Percentiles rank a stretch among this genome's conserved stretches.
phyloP scores from a whole-genome alignment of 192 early-diverging fungal genomes.

The Gamsiella multidivaricata region DNA sequence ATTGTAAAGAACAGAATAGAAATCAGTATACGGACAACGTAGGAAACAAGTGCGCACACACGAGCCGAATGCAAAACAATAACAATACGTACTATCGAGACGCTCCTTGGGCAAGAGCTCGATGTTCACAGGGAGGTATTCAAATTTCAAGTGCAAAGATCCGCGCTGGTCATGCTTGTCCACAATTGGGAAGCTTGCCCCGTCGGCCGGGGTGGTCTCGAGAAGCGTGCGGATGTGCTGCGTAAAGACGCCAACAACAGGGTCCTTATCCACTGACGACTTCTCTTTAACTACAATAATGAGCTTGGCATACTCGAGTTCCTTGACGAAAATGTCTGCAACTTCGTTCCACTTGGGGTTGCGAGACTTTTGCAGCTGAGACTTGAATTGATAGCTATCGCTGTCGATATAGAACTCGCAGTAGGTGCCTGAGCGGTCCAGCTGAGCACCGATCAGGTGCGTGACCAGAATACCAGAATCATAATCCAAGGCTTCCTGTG shows the following conservation, averaged over 20 bases:
- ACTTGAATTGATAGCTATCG: slow-evolving; percentile 46
- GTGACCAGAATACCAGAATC: slow-evolving; percentile 47
- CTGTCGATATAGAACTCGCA: slow-evolving; percentile 51
- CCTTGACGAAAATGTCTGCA: slow-evolving; percentile 65
- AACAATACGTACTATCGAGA: slow-evolving; percentile 59
- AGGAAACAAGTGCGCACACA: not conserved
- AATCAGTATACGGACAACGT: too few relatives aligned
- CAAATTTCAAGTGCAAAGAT: slow-evolving; percentile 54
- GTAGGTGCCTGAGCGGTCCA: slow-evolving; percentile 42
- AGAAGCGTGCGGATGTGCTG: slow-evolving; percentile 28
- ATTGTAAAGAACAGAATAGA: not conserved
- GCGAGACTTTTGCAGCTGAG: slow-evolving; percentile 45
- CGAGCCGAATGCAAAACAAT: too few relatives aligned
- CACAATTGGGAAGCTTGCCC: slow-evolving; percentile 27
- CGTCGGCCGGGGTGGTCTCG: slow-evolving; percentile 26
- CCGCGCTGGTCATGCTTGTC: slow-evolving; percentile 44
- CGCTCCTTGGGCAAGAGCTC: slow-evolving; percentile 60
- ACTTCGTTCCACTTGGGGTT: slow-evolving; percentile 56
- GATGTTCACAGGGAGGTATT: slow-evolving; percentile 58
- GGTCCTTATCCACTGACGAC: slow-evolving; percentile 53
- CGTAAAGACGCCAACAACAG: slow-evolving; percentile 32
- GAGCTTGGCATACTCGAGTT: slow-evolving; percentile 68
- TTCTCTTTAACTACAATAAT: slow-evolving; percentile 53
- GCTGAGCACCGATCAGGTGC: slow-evolving; percentile 30
- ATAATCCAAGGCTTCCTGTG: slow-evolving; percentile 37